Base-by-base conservation (phyloP, 345 rosid species). In the Lumnitzera racemosa region DNA sequence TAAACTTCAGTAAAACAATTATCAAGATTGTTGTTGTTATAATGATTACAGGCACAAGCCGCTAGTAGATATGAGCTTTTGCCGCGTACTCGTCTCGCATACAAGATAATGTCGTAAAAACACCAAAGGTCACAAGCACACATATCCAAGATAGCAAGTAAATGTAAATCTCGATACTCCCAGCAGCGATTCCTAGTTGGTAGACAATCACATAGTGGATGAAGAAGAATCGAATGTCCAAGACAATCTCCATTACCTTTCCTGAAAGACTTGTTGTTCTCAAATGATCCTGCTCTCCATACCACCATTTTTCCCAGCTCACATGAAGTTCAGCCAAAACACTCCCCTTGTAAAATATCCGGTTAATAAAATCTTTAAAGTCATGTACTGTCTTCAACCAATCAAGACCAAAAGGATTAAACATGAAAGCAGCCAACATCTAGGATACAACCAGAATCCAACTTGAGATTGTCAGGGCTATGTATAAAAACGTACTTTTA, bases 231-330 rank as follows among this genome's bases (percentile, higher is more conserved):
- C 67, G 67, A 8, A 63, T 53, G 27, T 55, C 52, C 46, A 54
- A 29, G 46, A 63, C 15, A 15, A 46, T 55, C 53, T 63, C 67
- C 24, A 47, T 27, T 25, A 47, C n/a, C 24, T 46, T 63, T 17
- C 67, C 67, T 59, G 52, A 63, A n/a, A 47, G 15, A 16, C 67
- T 53, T 5, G 67, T 55, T 24, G 59, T 63, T 13, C 47, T 46
- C 50, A 63, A 41, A 55, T 63, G 67, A 15, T 47, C 47, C 15
- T 63, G 67, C 46, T 63, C 67, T 25, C 47, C 67, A 29, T 63
- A 25, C 59, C 67, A 63, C 67, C 67, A 63, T 12, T 27, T 48
- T 55, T 63, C 67, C 67, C 67, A 63, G 20, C 67, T 63, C 58
- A 53, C 24, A 12, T 63, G 46, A 12, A 27, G 59, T 27, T 24